Base-by-base conservation (phyloP, 2,329 filamentous ascomycete genomes). In the Sporothrix dimorphospora region DNA sequence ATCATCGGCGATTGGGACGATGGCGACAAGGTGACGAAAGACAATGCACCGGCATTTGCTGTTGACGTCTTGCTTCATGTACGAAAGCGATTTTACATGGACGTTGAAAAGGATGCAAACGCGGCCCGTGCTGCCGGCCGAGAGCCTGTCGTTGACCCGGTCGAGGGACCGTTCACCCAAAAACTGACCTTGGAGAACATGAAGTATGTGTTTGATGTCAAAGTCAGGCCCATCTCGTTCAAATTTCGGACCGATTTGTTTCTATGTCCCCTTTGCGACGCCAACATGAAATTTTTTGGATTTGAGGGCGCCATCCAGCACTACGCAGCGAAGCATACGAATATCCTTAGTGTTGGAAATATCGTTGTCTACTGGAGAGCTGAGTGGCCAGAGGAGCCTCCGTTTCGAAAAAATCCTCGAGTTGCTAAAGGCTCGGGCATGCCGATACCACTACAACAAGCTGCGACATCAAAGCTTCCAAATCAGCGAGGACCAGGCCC, bases 261-360 rank as follows among this genome's bases (percentile, higher is more conserved):
- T 79, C 85, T 92, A 72, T 96, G 93, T 82, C 90, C 89, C 76
- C 87, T 85, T 40, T 94, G 92, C 79, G 87, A 90, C 65, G 84
- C 84, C 67, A 88, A 86, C 75, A 81, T 83, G 63, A 94, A 92
- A 79, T 87, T 87, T 71, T 95, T 92, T 76, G 90, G 90, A 0
- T 92, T 96, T 75, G 92, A 95, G 80, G 90, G 90, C 9, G 88
- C 95, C 38, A 87, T 95, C 61, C 93, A 96, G 78, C 93, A 97
- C 79, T 95, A 90, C 78, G 92, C 92, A 72, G 92, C 92, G 53
- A 96, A 95, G 79, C 93, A 96, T 78, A 94, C 92, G 57, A 88
- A 80, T 72, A 81, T 84, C 16, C 88, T 95, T 72, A 94, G 91
- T 79, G 80, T 87, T 71, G 92, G 92, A 66, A 93, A 88, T 76